Conservation (phyloP, 208 protist genomes). For the Crithidia bombi region DNA sequence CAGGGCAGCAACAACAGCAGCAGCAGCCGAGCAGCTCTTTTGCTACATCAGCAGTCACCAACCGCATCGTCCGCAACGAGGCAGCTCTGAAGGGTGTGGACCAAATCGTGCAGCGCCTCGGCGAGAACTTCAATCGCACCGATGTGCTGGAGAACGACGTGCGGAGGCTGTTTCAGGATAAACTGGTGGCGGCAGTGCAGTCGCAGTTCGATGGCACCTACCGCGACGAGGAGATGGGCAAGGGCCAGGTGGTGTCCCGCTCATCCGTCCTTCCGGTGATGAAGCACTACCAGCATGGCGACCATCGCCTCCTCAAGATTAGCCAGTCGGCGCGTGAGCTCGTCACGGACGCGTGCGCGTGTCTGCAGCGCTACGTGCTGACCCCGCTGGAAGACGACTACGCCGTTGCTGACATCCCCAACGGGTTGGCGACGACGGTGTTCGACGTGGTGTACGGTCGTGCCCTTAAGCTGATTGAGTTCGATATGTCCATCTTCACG, state of each 20-base stretch:
- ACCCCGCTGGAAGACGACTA: slow-evolving; percentile 79
- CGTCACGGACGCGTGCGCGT: slow-evolving; percentile 55
- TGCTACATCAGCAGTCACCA: not conserved
- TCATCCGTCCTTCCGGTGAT: slow-evolving; percentile 35
- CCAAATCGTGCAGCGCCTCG: slow-evolving; percentile 70
- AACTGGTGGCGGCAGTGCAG: slow-evolving; percentile 46
- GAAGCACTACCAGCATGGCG: slow-evolving; percentile 83
- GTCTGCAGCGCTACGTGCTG: slow-evolving; percentile 63
- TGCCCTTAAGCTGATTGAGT: slow-evolving; percentile 47
- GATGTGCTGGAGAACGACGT: slow-evolving; percentile 69
- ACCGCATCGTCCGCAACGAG: slow-evolving; percentile 64
- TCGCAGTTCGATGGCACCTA: slow-evolving; percentile 59
- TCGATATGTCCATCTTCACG: slow-evolving; percentile 52
- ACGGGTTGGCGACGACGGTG: slow-evolving; percentile 44
- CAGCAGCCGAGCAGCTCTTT: not conserved
- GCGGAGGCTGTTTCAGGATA: slow-evolving; percentile 51
- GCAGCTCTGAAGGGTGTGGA: slow-evolving; percentile 62
- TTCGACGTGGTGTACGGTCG: slow-evolving; percentile 68
- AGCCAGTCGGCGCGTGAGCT: slow-evolving; percentile 46
- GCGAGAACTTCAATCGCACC: slow-evolving; percentile 82
- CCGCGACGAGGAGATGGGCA: slow-evolving; percentile 65
- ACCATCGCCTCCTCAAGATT: slow-evolving; percentile 60
- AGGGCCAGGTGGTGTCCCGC: slow-evolving; percentile 27
- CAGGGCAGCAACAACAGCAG: not conserved
- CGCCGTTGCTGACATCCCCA: slow-evolving; percentile 75